A percentile compares a stretch with the other conserved stretches of the same genome.
Conservation (phyloP, 192 early-diverging fungal genomes). For the Coemansia sp. region DNA sequence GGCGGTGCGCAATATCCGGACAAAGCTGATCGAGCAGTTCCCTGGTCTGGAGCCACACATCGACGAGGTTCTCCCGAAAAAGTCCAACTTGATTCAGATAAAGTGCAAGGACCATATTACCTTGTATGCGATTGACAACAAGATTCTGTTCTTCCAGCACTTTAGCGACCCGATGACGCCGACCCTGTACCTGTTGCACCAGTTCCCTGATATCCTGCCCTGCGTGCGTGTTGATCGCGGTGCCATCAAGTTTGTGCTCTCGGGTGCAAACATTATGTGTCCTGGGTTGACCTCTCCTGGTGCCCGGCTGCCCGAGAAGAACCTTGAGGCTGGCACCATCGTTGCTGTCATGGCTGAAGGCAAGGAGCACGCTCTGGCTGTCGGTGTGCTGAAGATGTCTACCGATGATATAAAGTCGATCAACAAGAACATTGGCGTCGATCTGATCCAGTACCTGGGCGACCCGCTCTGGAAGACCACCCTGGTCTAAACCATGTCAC, state of each 20-base stretch:
- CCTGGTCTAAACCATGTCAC: conserved; percentile 18
- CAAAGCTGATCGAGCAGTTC: conserved; percentile 84
- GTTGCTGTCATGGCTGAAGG: conserved; percentile 95
- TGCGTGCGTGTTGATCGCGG: conserved; percentile 90
- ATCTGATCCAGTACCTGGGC: conserved; percentile 83
- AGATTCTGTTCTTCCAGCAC: conserved; percentile 91
- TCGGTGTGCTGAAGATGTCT: conserved; percentile 85
- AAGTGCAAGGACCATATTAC: conserved; percentile 92
- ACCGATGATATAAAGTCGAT: conserved; percentile 83
- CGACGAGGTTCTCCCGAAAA: conserved; percentile 97
- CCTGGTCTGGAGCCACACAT: conserved; percentile 80
- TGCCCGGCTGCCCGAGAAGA: conserved; percentile 69
- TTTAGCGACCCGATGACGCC: conserved; percentile 92
- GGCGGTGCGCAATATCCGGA: conserved; percentile 76
- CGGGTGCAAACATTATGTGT: conserved; percentile 98
- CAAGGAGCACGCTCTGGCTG: conserved; percentile 90
- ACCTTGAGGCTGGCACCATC: conserved; percentile 64
- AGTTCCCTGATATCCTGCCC: conserved; percentile 91
- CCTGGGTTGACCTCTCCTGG: conserved; percentile 95
- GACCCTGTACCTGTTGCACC: conserved; percentile 81
- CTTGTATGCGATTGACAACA: conserved; percentile 77
- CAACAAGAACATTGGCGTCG: conserved; percentile 91
- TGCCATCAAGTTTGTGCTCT: conserved; percentile 97
- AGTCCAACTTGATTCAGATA: conserved; percentile 75
- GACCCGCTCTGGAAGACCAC: conserved; percentile 75